Evolutionary conservation across 2,329 filamentous ascomycete species (phyloP), one percentile per base, ranked within the genome.

Genomic region (Phyllosticta ampelicida): DNA sequence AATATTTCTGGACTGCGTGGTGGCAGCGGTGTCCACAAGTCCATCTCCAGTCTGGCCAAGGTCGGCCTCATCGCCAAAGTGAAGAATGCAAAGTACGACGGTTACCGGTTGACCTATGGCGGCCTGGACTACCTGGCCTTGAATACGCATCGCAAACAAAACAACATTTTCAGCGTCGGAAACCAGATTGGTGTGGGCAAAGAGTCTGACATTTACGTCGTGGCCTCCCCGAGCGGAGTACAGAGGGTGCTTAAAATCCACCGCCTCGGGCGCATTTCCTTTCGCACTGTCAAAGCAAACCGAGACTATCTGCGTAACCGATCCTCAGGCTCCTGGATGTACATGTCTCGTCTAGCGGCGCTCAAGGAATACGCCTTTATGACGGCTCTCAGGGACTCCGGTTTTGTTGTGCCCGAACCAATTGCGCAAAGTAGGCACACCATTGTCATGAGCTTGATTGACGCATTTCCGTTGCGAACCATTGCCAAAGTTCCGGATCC

Each of bases 41-140:
- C 85, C 68, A 97, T 99, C 65, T 95, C 91, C 21, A 86, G 84
- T 56, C 84, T 99, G 55, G 94, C 94, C 62, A 99, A 99, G 74
- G 85, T 86, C 53, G 89, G 89, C 61, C 80, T 99, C 66, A 96
- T 99, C 66, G 90, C 88, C 51, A 88, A 88, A 65, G 85, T 96
- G 65, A 95, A 96, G 74, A 96, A 97, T 72, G 89, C 92, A 62
- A 92, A 90, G 73, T 99, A 99, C 75, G 94, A 99, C 68, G 94
- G 94, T 61, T 99, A 99, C 75, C 86, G 95, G 56, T 81, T 99
- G 57, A 96, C 92, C 6, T 99, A 99, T 71, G 94, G 94, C 66
- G 94, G 94, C 1, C 84, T 97, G 53, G 94, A 99, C 76, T 99
- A 99, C 73, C 85, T 99, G n/a, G 90, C 94, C 16, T 80, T 99